Evolutionary conservation across 2,329 filamentous ascomycete genomes (phyloP).

Genomic region (Aspergillus unguis): DNA sequence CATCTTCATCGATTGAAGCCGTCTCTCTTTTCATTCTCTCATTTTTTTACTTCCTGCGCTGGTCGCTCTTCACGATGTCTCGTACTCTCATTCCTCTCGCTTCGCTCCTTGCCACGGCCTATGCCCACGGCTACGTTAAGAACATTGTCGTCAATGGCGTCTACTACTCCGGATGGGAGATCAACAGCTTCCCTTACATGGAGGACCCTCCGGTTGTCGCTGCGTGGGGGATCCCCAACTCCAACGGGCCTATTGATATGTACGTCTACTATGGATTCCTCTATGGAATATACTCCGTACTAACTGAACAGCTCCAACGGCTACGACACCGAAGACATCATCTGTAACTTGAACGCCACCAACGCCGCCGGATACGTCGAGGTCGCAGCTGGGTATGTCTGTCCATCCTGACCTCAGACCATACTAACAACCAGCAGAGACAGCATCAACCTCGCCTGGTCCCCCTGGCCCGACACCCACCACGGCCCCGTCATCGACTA

Average conservation of each 20-base stretch:
- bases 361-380: slow-evolving; percentile 49
- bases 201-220: slow-evolving; percentile 39
- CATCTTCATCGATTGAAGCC: too few relatives aligned
- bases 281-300: too few relatives aligned
- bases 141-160: slow-evolving; percentile 22
- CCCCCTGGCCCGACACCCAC: slow-evolving; percentile 60
- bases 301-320: slow-evolving; percentile 38
- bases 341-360: slow-evolving; percentile 57
- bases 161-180: slow-evolving; percentile 25
- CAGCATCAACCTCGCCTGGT: slow-evolving; percentile 58
- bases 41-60: too few relatives aligned
- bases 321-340: slow-evolving; percentile 46
- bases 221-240: slow-evolving; percentile 53
- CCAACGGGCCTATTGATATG: slow-evolving; percentile 15
- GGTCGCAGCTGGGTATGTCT: slow-evolving; percentile 48
- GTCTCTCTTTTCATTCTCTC: too few relatives aligned
- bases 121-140: slow-evolving; percentile 16
- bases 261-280: too few relatives aligned
- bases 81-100: slow-evolving; percentile 14
- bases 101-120: slow-evolving; percentile 17
- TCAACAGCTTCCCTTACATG: slow-evolving; percentile 29
- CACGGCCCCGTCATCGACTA: slow-evolving; percentile 60
- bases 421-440: slow-evolving; percentile 30
- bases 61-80: background rate
- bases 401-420: too few relatives aligned